Evolutionary conservation across 1,284 basidiomycete genomes (phyloP), one percentile per base, ranked within the genome.

Genomic region (Malassezia slooffiae): DNA sequence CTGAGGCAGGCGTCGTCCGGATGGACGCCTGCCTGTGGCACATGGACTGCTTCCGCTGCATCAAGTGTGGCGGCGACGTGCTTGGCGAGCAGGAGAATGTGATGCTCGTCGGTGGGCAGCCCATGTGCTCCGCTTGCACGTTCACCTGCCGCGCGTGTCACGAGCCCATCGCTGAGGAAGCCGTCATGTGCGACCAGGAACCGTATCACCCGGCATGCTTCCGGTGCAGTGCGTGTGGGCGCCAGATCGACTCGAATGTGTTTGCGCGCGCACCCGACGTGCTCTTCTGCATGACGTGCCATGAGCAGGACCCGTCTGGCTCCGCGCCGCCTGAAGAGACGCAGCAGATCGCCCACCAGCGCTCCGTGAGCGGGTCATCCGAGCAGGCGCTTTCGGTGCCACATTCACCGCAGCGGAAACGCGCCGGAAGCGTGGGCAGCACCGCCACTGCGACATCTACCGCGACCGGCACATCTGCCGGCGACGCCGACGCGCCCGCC

Each of bases 11-110:
- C 22, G 29, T 37, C 5, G 46, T 48, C 19, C 46, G 37, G 22
- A 48, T 48, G 46, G 41, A 38, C 1, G 35, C 34, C 12, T 21
- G 29, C 17, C 41, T 43, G 28, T 48, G 46, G 46, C 46, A 48
- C 17, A 20, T 42, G 1, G 23, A 12, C 9, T 48, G 46, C 35
- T 48, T 48, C 21, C 34, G 38, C 4, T 48, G 46, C 22, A 32
- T 48, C 13, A 38, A 35, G 17, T 48, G 46, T 26, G 41, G 41
- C 3, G 34, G 20, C 7, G 29, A 20, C 13, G 46, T 48, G 12
- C 34, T 38, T 11, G 21, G 30, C 20, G 33, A 43, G 19, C 27
- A 34, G n/a, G 46, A 48, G 13, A 43, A 39, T 30, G 46, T 48
- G n/a, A 15, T 48, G 35, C 31, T 48, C 7, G 46, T 48, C 35